Evolutionary conservation across 495 filamentous ascomycete genomes (phyloP).

Genomic region (Penicillium canariense): DNA sequence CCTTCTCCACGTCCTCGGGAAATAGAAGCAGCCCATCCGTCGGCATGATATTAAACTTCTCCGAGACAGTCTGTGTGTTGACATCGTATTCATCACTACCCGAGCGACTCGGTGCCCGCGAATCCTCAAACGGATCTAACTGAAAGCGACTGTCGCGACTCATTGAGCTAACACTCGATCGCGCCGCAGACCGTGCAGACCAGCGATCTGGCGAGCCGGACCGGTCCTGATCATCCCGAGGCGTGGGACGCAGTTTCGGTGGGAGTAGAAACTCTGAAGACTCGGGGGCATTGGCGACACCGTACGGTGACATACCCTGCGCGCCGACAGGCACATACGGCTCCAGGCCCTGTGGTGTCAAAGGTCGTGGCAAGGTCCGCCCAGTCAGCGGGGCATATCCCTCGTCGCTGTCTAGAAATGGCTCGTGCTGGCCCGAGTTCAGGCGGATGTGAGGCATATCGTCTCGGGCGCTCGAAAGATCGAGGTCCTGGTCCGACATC

Average conservation of each 20-base stretch:
- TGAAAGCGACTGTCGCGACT: conserved; percentile 52
- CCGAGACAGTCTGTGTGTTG: conserved; percentile 74
- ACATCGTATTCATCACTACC: conserved; percentile 65
- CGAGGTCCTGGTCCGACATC: conserved; percentile 24
- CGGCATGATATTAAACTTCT: conserved; percentile 76
- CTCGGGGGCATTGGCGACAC: conserved; percentile 39
- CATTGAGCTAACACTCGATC: conserved; percentile 33
- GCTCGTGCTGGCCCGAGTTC: conserved; percentile 56
- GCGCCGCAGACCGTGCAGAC: conserved; percentile 18
- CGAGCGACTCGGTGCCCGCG: conserved; percentile 56
- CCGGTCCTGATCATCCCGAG: conserved; percentile 12
- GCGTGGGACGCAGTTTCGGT: conserved; percentile 36
- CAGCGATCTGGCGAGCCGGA: conserved; percentile 23
- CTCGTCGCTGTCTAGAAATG: conserved; percentile 37
- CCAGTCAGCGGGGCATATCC: conserved; percentile 21
- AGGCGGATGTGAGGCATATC: conserved; percentile 55
- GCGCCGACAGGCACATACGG: conserved; percentile 8
- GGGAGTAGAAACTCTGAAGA: conserved; percentile 62
- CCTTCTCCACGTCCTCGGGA: conserved; percentile 75
- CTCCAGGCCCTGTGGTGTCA: conserved; percentile 20
- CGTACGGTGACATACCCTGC: conserved; percentile 29
- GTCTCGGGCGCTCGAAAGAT: conserved; percentile 4
- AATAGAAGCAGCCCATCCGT: conserved; percentile 68
- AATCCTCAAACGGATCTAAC: conserved; percentile 50
- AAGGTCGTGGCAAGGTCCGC: conserved; percentile 24